A percentile compares a stretch with the other conserved stretches of the same genome.
These are phyloP conservation scores for Canavalia ensiformis DNA, from an alignment of 306 rosid species.

Conservation along the genomic window DNA sequence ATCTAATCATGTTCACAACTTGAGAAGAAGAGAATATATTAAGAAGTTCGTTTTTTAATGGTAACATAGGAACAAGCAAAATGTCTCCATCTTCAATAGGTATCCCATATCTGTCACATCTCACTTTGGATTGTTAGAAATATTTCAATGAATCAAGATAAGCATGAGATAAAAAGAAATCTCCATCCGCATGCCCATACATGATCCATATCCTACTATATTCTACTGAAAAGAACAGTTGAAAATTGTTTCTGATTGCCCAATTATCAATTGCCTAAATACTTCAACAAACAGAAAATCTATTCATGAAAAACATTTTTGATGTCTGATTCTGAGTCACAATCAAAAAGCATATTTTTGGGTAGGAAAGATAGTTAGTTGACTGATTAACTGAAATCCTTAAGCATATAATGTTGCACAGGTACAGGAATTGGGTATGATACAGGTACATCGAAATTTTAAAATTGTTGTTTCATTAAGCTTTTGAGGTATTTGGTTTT, in stretches of 20 bases:
- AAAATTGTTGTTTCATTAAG: too few relatives aligned
- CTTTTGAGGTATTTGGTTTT: too few relatives aligned
- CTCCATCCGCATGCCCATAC: not conserved
- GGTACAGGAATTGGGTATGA: too few relatives aligned
- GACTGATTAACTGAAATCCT: conserved; percentile 33
- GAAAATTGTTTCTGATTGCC: conserved; percentile 10
- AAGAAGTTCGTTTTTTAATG: not conserved
- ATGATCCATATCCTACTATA: conserved; percentile 5
- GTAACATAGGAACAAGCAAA: conserved; percentile 32
- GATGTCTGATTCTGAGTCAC: not conserved
- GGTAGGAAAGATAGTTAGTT: conserved; percentile 23
- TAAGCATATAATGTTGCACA: not conserved
- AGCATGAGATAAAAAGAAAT: not conserved
- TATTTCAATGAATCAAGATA: conserved; percentile 15
- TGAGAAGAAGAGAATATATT: conserved; percentile 17
- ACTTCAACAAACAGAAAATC: conserved; percentile 38
- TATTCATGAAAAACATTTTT: conserved; percentile 14
- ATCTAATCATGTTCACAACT: conserved; percentile 10
- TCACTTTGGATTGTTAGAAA: not conserved
- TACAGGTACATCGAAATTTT: too few relatives aligned
- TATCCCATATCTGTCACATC: not conserved
- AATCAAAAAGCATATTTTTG: not conserved
- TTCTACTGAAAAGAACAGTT: conserved; percentile 18
- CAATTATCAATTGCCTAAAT: not conserved
- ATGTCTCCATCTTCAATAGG: conserved; percentile 26